These are phyloP conservation scores for Xylariaceae sp. DNA, from an alignment of 2,329 filamentous ascomycete species.

Conservation along the genomic window DNA sequence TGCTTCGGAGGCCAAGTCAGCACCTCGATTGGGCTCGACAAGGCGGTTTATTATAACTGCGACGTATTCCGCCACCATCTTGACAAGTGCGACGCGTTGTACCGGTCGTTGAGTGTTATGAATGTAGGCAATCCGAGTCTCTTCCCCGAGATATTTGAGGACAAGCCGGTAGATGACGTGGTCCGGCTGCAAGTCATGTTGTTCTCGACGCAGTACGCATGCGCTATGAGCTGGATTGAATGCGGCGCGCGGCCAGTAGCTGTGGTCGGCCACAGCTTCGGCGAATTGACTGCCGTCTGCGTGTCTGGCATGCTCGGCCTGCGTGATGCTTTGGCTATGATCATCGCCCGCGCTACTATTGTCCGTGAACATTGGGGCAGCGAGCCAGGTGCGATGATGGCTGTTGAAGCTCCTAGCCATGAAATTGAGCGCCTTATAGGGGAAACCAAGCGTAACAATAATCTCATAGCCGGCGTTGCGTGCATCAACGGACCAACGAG, in stretches of 20 bases:
- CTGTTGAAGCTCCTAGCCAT: too few species aligned
- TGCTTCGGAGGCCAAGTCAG: slow-evolving; percentile 45
- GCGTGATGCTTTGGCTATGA: slow-evolving; percentile 39
- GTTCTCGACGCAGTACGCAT: slow-evolving; percentile 48
- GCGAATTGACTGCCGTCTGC: slow-evolving; percentile 49
- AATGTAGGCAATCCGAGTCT: slow-evolving; percentile 34
- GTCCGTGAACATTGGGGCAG: slow-evolving; percentile 42
- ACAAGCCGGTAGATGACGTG: slow-evolving; percentile 28
- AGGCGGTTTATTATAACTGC: slow-evolving; percentile 37
- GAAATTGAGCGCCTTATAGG: too few species aligned
- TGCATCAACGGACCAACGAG: slow-evolving; percentile 53
- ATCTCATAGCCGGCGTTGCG: slow-evolving; percentile 42
- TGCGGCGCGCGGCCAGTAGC: slow-evolving; percentile 37
- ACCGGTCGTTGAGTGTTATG: slow-evolving; percentile 20
- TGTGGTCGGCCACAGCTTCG: slow-evolving; percentile 50
- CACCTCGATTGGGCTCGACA: slow-evolving; percentile 39
- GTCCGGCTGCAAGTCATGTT: slow-evolving; percentile 46
- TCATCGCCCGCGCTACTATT: slow-evolving; percentile 38
- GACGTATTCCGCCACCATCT: slow-evolving; percentile 34
- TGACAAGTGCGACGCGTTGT: slow-evolving; percentile 24
- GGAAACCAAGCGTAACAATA: too few species aligned
- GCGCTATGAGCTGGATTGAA: slow-evolving; percentile 44
- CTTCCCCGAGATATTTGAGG: slow-evolving; percentile 41
- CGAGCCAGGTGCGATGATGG: slow-evolving; percentile 48
- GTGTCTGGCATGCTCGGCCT: slow-evolving; percentile 42